Conservation (phyloP, 1,284 basidiomycete genomes). For the Xerocomus amazonicus region DNA sequence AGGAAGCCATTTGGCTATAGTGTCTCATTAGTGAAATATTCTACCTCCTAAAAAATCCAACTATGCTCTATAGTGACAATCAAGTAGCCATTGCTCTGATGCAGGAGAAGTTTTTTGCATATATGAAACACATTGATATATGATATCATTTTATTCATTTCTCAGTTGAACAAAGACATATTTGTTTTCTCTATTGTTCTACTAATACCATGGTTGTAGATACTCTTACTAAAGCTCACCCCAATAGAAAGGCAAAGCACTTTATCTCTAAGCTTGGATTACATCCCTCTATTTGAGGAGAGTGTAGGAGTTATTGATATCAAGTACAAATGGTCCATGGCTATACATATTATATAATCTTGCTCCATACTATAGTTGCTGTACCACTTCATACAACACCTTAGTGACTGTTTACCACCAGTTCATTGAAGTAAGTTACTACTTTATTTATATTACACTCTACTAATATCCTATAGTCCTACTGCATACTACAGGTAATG, state of each 20-base stretch:
- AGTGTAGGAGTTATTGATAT: too few species aligned
- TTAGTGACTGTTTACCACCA: too few species aligned
- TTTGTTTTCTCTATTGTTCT: neutral
- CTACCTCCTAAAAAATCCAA: neutral
- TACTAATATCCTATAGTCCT: too few species aligned
- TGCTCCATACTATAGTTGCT: too few species aligned
- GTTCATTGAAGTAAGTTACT: too few species aligned
- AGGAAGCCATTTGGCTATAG: neutral
- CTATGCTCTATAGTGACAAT: neutral
- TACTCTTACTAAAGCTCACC: conserved; percentile 1
- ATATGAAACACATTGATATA: neutral
- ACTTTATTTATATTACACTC: too few species aligned
- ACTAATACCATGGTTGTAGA: neutral
- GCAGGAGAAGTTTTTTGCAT: neutral
- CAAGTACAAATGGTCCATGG: too few species aligned
- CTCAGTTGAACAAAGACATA: neutral
- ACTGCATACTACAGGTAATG: too few species aligned
- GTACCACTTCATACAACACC: too few species aligned
- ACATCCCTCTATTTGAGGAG: too few species aligned
- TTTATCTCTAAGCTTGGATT: too few species aligned
- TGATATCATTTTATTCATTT: neutral
- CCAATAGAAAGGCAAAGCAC: neutral
- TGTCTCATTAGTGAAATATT: neutral
- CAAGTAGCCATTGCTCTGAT: neutral
- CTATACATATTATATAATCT: too few species aligned